Evolutionary conservation across 495 filamentous ascomycete species (phyloP).

Genomic region (Amorphotheca resinae): DNA sequence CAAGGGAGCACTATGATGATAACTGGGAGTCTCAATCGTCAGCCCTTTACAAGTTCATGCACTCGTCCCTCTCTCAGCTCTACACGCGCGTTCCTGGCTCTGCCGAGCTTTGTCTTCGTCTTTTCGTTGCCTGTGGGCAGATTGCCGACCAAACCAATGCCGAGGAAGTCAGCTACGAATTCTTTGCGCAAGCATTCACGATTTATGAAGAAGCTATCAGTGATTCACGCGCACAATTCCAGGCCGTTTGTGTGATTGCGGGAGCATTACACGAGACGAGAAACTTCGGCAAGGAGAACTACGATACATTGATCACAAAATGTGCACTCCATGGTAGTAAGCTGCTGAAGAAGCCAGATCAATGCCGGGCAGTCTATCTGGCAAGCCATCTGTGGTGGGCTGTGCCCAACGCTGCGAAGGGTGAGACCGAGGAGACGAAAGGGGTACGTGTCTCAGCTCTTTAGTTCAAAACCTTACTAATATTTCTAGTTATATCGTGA

Average conservation of each 20-base stretch:
- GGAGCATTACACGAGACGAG: constrained; percentile 76
- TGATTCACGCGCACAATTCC: constrained; percentile 92
- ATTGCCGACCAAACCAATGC: constrained; percentile 84
- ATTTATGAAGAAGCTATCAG: constrained; percentile 94
- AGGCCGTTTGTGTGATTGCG: constrained; percentile 90
- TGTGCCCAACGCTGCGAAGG: constrained; percentile 68
- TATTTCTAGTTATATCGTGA: constrained; percentile 76
- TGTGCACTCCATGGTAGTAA: constrained; percentile 94
- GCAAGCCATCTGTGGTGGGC: constrained; percentile 98
- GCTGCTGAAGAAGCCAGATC: constrained; percentile 92
- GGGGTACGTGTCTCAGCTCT: constrained; percentile 44
- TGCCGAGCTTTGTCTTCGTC: constrained; percentile 74
- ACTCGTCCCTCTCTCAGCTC: constrained; percentile 72
- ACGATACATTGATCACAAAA: constrained; percentile 97
- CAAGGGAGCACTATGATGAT: constrained; percentile 86
- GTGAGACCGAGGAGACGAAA: constrained; percentile 65
- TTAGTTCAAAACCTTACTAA: constrained; percentile 17
- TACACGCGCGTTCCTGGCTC: constrained; percentile 70
- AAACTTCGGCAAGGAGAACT: constrained; percentile 89
- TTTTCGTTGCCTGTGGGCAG: constrained; percentile 86
- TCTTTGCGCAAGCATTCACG: constrained; percentile 96
- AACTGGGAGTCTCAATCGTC: constrained; percentile 87
- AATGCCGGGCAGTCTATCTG: constrained; percentile 90
- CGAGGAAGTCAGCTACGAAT: constrained; percentile 94
- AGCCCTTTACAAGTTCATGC: constrained; percentile 88